A percentile compares a stretch with the other conserved stretches of the same genome.
Evolutionary conservation across 805 yeast species (phyloP).

Genomic region (Starmerella apis): DNA sequence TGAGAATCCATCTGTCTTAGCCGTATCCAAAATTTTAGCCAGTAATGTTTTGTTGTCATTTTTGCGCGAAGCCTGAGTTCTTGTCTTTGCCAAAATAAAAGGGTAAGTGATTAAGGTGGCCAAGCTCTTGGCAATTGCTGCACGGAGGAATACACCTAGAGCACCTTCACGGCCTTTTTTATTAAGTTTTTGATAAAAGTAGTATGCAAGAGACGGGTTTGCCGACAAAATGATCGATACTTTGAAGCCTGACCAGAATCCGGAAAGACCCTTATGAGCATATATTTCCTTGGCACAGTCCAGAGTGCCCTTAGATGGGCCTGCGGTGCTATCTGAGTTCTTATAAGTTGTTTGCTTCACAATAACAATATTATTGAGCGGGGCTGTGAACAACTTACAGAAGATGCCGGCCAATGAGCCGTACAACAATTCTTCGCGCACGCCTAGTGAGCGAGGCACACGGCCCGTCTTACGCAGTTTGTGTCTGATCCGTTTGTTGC

Average conservation of each 20-base stretch:
- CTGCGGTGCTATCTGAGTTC: not conserved
- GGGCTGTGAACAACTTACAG: conserved; percentile 29
- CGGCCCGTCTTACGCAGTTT: conserved; percentile 19
- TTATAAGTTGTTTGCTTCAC: conserved; percentile 24
- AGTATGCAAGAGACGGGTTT: conserved; percentile 32
- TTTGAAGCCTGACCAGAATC: conserved; percentile 31
- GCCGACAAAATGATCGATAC: conserved; percentile 28
- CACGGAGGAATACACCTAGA: conserved; percentile 50
- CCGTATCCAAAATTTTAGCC: conserved; percentile 35
- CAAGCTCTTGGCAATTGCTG: conserved; percentile 56
- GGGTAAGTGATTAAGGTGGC: conserved; percentile 67
- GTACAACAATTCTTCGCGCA: conserved; percentile 28
- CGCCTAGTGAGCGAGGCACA: conserved; percentile 27
- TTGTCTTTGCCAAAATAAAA: conserved; percentile 59
- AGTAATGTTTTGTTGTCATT: conserved; percentile 2
- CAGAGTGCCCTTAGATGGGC: not conserved
- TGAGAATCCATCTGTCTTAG: conserved; percentile 60
- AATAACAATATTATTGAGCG: conserved; percentile 29
- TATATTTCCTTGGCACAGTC: conserved; percentile 25
- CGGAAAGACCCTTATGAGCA: conserved; percentile 28
- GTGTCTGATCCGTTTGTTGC: conserved; percentile 23
- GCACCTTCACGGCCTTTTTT: conserved; percentile 26
- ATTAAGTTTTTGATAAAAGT: conserved; percentile 29
- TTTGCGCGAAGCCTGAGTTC: conserved; percentile 43
- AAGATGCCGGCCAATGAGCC: conserved; percentile 31